Base-by-base conservation (phyloP, 2,329 filamentous ascomycete genomes). In the Calycina marina region DNA sequence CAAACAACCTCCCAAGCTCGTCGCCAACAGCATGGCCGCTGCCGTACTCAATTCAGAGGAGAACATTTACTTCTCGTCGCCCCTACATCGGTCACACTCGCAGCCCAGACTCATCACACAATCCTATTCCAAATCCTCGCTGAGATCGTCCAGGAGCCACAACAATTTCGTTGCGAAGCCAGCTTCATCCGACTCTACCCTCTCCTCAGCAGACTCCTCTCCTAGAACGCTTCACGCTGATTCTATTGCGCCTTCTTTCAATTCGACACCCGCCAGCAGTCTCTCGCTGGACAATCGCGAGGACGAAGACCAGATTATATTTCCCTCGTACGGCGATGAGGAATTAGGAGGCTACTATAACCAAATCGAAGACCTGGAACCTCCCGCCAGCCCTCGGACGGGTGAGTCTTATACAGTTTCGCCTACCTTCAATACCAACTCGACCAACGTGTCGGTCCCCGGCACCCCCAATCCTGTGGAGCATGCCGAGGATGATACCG, bases 231-330 rank as follows among this genome's bases (percentile, higher is more conserved):
- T 62, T 20, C 62, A 64, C 34, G 58, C 57, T 34, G 68, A 70
- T 40, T 69, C 58, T 51, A 28, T 58, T 14, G 59, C 65, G 48
- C 63, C 65, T 4, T 76, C 73, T 2, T 69, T 65, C 49, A 61
- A 63, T 14, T 77, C 75, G 2, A 79, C 73, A 3, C 67, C 73
- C 4, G 65, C 68, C 12, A 75, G 71, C 45, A 77, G 67, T 43
- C 55, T 53, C 67, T 76, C 16, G 66, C 85, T 28, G 68, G 84
- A 42, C 84, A 93, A 93, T 3, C 18, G 4, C 12, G 92, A 84
- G 10, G 82, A 96, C 51, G 74, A 88, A 40, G 88, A 58, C 26
- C 56, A 60, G 28, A 49, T 62, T 30, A 36, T 54, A 12, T 55
- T 63, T 18, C 60, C 61, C 3, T 50, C 54, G 8, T 62, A 62